Evolutionary conservation across 257 asterid species (phyloP).

Genomic region (Anisodus tanguticus): DNA sequence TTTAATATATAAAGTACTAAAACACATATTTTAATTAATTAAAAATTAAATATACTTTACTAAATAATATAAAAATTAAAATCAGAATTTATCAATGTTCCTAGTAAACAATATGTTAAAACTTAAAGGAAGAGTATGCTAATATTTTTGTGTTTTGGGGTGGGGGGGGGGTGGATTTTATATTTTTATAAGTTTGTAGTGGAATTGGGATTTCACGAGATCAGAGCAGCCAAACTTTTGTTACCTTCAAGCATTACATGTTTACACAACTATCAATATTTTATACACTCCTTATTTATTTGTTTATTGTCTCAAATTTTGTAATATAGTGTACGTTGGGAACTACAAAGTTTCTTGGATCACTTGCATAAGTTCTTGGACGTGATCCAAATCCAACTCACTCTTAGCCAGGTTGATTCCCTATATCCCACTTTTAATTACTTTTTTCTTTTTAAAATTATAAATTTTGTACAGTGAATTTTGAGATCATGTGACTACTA

Average conservation of each 20-base stretch:
- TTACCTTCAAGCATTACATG: conserved; percentile 39
- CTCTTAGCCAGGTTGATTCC: conserved; percentile 25
- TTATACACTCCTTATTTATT: neutral
- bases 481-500: conserved; percentile 18
- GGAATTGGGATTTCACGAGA: conserved; percentile 33
- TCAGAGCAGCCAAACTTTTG: conserved; percentile 40
- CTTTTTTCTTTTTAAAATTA: neutral
- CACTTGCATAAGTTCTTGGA: conserved; percentile 37
- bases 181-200: too few relatives aligned
- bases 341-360: conserved; percentile 54
- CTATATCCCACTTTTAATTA: conserved; percentile 5
- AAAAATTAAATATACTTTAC: too few relatives aligned
- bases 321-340: conserved; percentile 36
- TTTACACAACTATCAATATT: neutral
- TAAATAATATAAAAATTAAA: too few relatives aligned
- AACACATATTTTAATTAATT: too few relatives aligned
- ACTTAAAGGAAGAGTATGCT: too few relatives aligned
- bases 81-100: too few relatives aligned
- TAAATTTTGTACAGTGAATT: neutral
- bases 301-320: neutral
- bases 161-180: too few relatives aligned
- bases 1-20: too few relatives aligned
- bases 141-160: too few relatives aligned
- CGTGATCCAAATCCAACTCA: conserved; percentile 30
- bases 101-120: too few relatives aligned